Base-by-base conservation (phyloP, 2,329 filamentous ascomycete genomes). In the Fusarium sulawesiense region DNA sequence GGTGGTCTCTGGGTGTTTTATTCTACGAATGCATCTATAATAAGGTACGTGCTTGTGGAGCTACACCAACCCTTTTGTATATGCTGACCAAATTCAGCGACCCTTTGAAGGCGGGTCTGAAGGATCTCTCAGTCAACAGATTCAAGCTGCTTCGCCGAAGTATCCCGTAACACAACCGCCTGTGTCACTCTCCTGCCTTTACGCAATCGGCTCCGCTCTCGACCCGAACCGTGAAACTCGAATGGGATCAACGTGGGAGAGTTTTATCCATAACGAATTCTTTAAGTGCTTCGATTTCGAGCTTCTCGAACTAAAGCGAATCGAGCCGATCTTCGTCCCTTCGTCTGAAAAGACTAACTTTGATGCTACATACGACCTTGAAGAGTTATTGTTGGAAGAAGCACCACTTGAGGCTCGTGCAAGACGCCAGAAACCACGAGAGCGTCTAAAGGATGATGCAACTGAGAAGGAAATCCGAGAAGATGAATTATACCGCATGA, bases 21-120 rank as follows among this genome's bases (percentile, higher is more conserved):
- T 98, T 98, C 80, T 99, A 98, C 80, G 96, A 99, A 80, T 98
- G 96, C 86, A 98, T 99, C 71, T 99, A 98, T 83, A 97, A 97
- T 83, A 98, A 97, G 91, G 93, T 94, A 81, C 55, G 85, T 78
- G 75, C 84, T 75, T 53, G 32, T 45, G 29, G 16, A 50, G 48
- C 11, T 29, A 27, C 14, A 20, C 23, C n/a, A 12, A n/a, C 23
- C 30, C n/a, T 18, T 45, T 27, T 21, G 11, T 44, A 20, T 34
- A 42, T 55, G 40, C 70, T 75, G 54, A 72, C 69, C 41, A 27
- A 13, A 25, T 51, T 37, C 41, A 97, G 93, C 89, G 96, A 75
- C 96, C 96, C 23, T 99, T 98, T 72, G 94, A 98, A 77, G 95
- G 93, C 56, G 93, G 91, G 73, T 94, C 90, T 49, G 94, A 98